Percentiles rank a stretch among this genome's conserved stretches.
Evolutionary conservation across 2,329 filamentous ascomycete species (phyloP).

Genomic region (Aspergillus viridinutans): DNA sequence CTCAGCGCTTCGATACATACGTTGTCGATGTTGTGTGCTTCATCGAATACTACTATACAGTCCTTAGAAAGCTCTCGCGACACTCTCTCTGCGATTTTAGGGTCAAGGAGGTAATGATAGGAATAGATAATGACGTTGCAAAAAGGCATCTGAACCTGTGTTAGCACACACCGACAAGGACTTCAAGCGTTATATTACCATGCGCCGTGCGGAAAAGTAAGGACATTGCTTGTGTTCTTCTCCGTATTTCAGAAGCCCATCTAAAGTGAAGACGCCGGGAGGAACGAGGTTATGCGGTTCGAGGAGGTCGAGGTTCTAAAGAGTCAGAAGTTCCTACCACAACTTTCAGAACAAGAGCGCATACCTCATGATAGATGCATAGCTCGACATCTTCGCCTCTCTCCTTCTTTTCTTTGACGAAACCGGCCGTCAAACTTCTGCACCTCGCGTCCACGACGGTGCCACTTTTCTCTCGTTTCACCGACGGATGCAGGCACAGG

Average conservation of each 20-base stretch:
- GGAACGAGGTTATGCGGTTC: slow-evolving; percentile 94
- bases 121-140: slow-evolving; percentile 99
- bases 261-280: slow-evolving; percentile 92
- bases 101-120: slow-evolving; percentile 95
- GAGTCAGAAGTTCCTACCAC: slow-evolving; percentile 17
- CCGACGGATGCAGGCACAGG: slow-evolving; percentile 89
- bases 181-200: slow-evolving; percentile 53
- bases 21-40: slow-evolving; percentile 99
- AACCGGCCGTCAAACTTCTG: slow-evolving; percentile 89
- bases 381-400: slow-evolving; percentile 89
- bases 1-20: slow-evolving; percentile 97
- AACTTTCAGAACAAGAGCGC: slow-evolving; percentile 18
- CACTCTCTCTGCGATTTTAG: slow-evolving; percentile 93
- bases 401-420: slow-evolving; percentile 96
- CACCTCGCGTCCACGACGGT: slow-evolving; percentile 92
- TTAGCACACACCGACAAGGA: slow-evolving; percentile 13
- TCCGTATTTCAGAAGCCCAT: slow-evolving; percentile 81
- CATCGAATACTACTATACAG: slow-evolving; percentile 97
- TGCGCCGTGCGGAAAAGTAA: slow-evolving; percentile 91
- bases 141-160: slow-evolving; percentile 74
- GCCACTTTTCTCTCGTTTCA: slow-evolving; percentile 94
- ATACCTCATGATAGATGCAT: slow-evolving; percentile 89
- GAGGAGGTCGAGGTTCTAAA: slow-evolving; percentile 81
- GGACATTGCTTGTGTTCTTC: slow-evolving; percentile 96
- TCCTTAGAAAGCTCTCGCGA: slow-evolving; percentile 96